Evolutionary conservation across 2,329 filamentous ascomycete species (phyloP).

Genomic region (Harringtonia aguacate): DNA sequence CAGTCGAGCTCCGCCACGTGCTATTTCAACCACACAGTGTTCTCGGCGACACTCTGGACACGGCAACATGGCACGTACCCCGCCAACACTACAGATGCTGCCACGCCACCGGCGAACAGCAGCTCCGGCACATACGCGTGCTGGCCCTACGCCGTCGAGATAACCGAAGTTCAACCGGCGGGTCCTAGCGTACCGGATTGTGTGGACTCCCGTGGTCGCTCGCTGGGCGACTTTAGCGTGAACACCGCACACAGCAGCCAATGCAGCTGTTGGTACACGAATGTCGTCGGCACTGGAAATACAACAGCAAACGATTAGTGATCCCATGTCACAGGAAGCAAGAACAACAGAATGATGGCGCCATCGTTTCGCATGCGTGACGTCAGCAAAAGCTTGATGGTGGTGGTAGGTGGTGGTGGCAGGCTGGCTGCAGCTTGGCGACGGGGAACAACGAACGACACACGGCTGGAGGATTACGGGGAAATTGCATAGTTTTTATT

Average conservation of each 20-base stretch:
- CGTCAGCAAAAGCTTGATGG: too few relatives aligned
- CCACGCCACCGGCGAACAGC: slow-evolving; percentile 5
- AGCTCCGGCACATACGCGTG: slow-evolving; percentile 19
- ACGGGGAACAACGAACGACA: too few relatives aligned
- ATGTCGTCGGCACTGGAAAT: slow-evolving; percentile 4
- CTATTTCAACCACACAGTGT: slow-evolving; percentile 43
- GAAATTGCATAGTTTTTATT: too few relatives aligned
- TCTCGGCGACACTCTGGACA: slow-evolving; percentile 53
- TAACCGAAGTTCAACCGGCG: slow-evolving; percentile 38
- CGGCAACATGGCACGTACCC: slow-evolving; percentile 20
- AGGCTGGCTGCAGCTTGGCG: too few relatives aligned
- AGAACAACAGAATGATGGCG: too few relatives aligned
- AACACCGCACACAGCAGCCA: slow-evolving; percentile 2
- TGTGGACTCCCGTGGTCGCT: slow-evolving; percentile 25
- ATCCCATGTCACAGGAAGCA: too few relatives aligned
- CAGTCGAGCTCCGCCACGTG: slow-evolving; percentile 39
- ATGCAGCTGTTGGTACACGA: slow-evolving; percentile 29
- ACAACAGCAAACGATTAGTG: too few relatives aligned
- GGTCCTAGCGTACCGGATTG: slow-evolving; percentile 43
- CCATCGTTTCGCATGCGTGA: too few relatives aligned
- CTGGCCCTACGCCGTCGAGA: slow-evolving; percentile 50
- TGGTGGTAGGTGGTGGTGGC: too few relatives aligned
- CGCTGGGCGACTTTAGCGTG: slow-evolving; percentile 24
- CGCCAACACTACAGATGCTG: too few relatives aligned
- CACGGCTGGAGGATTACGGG: too few relatives aligned